Percentiles rank a stretch among this genome's conserved stretches.
phyloP scores from a whole-genome alignment of 345 rosid genomes.

The Capsella bursapastoris region DNA sequence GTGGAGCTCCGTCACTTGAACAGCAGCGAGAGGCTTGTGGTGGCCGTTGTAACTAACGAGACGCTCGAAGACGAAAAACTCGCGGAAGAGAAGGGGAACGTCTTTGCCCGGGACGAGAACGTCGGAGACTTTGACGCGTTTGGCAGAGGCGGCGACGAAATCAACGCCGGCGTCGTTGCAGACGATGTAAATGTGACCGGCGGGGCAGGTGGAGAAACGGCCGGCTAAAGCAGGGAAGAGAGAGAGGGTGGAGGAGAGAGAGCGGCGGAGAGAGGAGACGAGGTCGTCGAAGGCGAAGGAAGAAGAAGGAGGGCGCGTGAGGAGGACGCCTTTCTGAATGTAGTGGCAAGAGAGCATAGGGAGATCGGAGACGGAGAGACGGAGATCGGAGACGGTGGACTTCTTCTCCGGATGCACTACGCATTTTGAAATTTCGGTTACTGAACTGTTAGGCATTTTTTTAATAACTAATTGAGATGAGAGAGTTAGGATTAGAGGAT shows the following conservation, averaged over 20 bases:
- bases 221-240: constrained; percentile 90
- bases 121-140: constrained; percentile 44
- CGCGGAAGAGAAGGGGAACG: constrained; percentile 67
- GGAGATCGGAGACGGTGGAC: constrained; percentile 64
- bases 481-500: no score
- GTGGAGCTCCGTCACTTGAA: constrained; percentile 78
- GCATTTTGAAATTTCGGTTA: constrained; percentile 60
- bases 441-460: constrained; percentile 62
- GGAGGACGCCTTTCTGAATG: constrained; percentile 92
- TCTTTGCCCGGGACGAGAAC: constrained; percentile 54
- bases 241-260: constrained; percentile 74
- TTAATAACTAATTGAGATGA: background rate
- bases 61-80: constrained; percentile 71
- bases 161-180: constrained; percentile 83
- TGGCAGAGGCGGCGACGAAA: constrained; percentile 66
- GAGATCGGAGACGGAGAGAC: constrained; percentile 90
- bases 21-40: constrained; percentile 68
- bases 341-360: constrained; percentile 99
- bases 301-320: constrained; percentile 50
- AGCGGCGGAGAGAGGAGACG: constrained; percentile 52
- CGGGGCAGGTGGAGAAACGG: constrained; percentile 63
- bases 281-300: constrained; percentile 56
- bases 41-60: constrained; percentile 87
- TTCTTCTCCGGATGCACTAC: constrained; percentile 55
- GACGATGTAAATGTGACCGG: constrained; percentile 65